Evolutionary conservation across 2,329 filamentous ascomycete genomes (phyloP).

Genomic region (Lecanicillium sp.): DNA sequence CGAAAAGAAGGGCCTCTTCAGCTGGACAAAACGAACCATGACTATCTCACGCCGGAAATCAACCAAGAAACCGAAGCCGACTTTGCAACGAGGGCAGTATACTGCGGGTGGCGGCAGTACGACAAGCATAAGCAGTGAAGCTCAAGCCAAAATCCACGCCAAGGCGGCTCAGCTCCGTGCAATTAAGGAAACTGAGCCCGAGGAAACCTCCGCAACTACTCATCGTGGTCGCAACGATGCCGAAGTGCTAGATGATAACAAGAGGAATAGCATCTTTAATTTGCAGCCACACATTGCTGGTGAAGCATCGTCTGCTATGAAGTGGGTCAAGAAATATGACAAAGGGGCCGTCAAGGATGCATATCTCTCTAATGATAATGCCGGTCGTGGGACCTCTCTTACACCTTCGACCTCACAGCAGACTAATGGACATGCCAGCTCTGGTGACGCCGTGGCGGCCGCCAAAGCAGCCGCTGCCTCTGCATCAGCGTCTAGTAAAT

Average conservation of each 20-base stretch:
- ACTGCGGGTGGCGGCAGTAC: slow-evolving; percentile 54
- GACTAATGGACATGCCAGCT: slow-evolving; percentile 14
- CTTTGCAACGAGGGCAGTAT: slow-evolving; percentile 36
- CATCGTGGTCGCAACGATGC: slow-evolving; percentile 48
- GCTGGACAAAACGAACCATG: slow-evolving; percentile 67
- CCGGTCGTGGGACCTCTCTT: slow-evolving; percentile 54
- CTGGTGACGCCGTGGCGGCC: slow-evolving; percentile 2
- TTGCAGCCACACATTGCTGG: slow-evolving; percentile 76
- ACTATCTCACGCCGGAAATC: slow-evolving; percentile 60
- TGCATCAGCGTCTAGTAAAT: slow-evolving; percentile 15
- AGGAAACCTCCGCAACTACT: slow-evolving; percentile 22
- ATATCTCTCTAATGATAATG: slow-evolving; percentile 69
- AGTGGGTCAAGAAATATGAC: slow-evolving; percentile 94
- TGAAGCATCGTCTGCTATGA: slow-evolving; percentile 88
- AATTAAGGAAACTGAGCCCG: slow-evolving; percentile 45
- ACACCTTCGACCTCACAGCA: slow-evolving; percentile 26
- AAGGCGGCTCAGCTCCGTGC: slow-evolving; percentile 78
- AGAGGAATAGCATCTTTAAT: slow-evolving; percentile 86
- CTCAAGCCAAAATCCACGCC: slow-evolving; percentile 86
- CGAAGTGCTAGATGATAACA: slow-evolving; percentile 50
- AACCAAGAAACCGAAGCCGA: slow-evolving; percentile 46
- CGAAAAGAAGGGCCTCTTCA: slow-evolving; percentile 92
- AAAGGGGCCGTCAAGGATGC: slow-evolving; percentile 76
- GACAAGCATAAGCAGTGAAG: slow-evolving; percentile 78
- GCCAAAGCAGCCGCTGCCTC: slow-evolving; percentile 21